Evolutionary conservation across 768 basidiomycete genomes (phyloP), one percentile per base, ranked within the genome.

Genomic region (Lyophyllum atratum): DNA sequence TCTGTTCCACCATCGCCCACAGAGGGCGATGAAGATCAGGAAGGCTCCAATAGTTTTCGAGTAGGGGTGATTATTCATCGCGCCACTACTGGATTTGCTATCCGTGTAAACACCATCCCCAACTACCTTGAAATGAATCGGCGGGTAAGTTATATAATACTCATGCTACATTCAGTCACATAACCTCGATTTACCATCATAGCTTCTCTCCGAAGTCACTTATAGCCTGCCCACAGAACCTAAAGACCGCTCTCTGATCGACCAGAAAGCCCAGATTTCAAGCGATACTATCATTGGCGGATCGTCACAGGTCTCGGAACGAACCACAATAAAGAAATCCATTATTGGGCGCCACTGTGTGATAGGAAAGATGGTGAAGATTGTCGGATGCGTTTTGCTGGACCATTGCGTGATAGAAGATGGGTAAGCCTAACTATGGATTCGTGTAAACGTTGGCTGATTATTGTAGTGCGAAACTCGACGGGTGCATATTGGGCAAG

Each of bases 341-440:
- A 78, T 92, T 17, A 82, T 94, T 28, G 92, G 92, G 9, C 80
- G 87, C 56, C 93, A 95, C 68, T 95, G 93, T 62, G 74, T 86
- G 15, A 89, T 95, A 52, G 93, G 93, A 2, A 89, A 85, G 69
- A 88, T 88, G 79, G 89, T 83, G n/a, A 92, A 86, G 70, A 85
- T 98, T 46, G 79, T 78, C 2, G 90, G 91, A 11, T 95, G 90
- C 62, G 82, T 96, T 7, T 69, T 98, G 22, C 79, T 95, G 61
- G 95, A 97, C 66, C 94, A 96, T 65, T 95, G 94, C 64, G 81
- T 91, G 4, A 75, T 98, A 12, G 90, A 83, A 42, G 93, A 96
- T 56, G 93, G 93, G 95, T 93, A 60, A 66, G 85, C 67, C 6
- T 52, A 7, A 17, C 19, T 17, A 42, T 52, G 4, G 34, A 50